Base-by-base conservation (phyloP, 2,329 filamentous ascomycete genomes). In the Talaromyces sp. region DNA sequence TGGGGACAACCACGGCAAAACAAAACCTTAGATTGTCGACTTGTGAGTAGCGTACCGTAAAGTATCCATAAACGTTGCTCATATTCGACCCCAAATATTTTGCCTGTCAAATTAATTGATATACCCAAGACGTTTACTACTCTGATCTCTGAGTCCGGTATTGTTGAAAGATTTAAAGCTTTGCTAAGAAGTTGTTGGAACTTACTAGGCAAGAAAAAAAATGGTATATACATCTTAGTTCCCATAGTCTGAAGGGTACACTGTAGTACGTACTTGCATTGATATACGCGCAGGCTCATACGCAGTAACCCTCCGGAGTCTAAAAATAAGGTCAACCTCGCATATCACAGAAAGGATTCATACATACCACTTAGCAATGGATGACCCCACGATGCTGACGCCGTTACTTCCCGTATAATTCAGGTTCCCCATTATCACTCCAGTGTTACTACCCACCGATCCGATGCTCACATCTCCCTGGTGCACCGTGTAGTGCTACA, bases 401-500 rank as follows among this genome's bases (percentile, higher is more conserved):
- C 43, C 43, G n/a, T 47, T 47, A 47, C 19, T 47, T 13, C 19
- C 19, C 22, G 43, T 47, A 47, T 47, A 47, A 47, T 22, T 47
- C 43, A 47, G 43, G 43, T 24, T 47, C n/a, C 43, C 43, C 43
- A 47, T 47, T 6, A 47, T 47, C 43, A 47, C 43, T 16, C 43
- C 19, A 24, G 43, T 47, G 43, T 47, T 47, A 47, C 43, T 47
- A 14, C 43, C 43, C n/a, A 47, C 43, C 43, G 43, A 14, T 5
- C 43, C 43, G 22, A 47, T 24, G 19, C 19, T 47, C 4, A 47
- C 43, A 47, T 47, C 19, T 24, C 43, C 43, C 43, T 47, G 43
- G 13, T 47, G 19, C 22, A 47, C 19, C 19, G 10, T 47, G 10
- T 24, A 2, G 43, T 19, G 70, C 85, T 43, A 19, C 10, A 47